These are phyloP conservation scores for Thielaviopsis punctulata DNA, from an alignment of 2,329 filamentous ascomycete genomes.

Conservation along the genomic window DNA sequence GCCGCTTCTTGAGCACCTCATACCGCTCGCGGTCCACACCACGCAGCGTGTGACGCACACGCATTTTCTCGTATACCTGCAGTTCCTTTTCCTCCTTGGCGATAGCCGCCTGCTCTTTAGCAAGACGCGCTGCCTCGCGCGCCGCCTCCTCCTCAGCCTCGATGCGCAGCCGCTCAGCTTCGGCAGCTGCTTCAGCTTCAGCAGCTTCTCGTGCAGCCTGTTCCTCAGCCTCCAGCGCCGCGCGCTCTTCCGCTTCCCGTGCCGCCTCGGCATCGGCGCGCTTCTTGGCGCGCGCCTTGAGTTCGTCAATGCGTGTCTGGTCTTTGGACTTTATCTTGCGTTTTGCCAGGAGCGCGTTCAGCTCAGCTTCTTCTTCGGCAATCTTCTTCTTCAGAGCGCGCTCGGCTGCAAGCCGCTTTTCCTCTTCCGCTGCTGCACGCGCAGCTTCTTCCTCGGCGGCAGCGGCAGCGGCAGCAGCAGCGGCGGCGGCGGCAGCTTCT, in stretches of 20 bases:
- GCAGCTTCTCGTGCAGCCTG: slow-evolving; percentile 15
- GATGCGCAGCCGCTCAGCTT: neutral
- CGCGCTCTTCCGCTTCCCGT: slow-evolving; percentile 18
- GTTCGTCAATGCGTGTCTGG: slow-evolving; percentile 12
- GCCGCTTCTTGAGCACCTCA: slow-evolving; percentile 5
- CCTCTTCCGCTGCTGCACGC: neutral
- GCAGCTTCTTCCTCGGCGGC: neutral
- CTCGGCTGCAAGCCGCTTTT: neutral
- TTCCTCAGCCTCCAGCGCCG: slow-evolving; percentile 18
- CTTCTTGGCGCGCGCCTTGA: slow-evolving; percentile 16
- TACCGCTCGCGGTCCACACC: slow-evolving; percentile 2
- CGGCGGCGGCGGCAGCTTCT: no score
- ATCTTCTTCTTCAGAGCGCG: neutral
- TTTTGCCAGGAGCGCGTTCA: neutral
- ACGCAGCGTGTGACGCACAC: neutral
- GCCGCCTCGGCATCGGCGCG: slow-evolving; percentile 1
- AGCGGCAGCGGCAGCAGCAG: slow-evolving; percentile 13
- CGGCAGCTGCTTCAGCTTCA: no score
- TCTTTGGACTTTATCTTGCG: slow-evolving; percentile 8
- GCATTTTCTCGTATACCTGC: neutral
- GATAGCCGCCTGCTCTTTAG: slow-evolving; percentile 3
- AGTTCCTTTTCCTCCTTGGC: slow-evolving; percentile 10
- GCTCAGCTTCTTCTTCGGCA: slow-evolving; percentile 3
- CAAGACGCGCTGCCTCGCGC: slow-evolving; percentile 1
- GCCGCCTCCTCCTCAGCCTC: slow-evolving; percentile 13